Evolutionary conservation across 805 yeast species (phyloP).

Genomic region (Ogataea degrootiae): DNA sequence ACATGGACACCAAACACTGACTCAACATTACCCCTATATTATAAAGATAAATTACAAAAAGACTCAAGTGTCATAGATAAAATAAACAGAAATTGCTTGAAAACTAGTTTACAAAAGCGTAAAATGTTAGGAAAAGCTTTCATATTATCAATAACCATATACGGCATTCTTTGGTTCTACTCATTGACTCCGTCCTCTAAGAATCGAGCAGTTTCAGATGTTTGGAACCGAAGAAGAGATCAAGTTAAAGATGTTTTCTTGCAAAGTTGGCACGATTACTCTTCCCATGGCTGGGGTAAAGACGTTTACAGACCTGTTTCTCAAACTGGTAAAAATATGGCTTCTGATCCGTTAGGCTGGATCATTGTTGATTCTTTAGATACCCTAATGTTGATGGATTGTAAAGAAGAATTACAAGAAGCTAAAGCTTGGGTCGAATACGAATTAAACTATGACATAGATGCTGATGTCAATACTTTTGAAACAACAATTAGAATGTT

Average conservation of each 20-base stretch:
- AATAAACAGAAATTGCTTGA: constrained; percentile 11
- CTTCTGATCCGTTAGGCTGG: constrained; percentile 84
- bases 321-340: constrained; percentile 66
- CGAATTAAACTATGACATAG: constrained; percentile 65
- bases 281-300: constrained; percentile 74
- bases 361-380: constrained; percentile 85
- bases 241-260: constrained; percentile 65
- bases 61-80: constrained; percentile 14
- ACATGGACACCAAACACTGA: constrained; percentile 22
- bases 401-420: constrained; percentile 52
- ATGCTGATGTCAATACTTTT: constrained; percentile 74
- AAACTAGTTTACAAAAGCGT: constrained; percentile 15
- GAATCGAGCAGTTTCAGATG: constrained; percentile 3
- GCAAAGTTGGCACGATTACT: constrained; percentile 75
- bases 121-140: constrained; percentile 41
- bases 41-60: constrained; percentile 42
- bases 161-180: constrained; percentile 33
- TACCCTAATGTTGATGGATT: constrained; percentile 73
- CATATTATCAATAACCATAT: constrained; percentile 36
- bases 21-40: constrained; percentile 43
- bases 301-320: constrained; percentile 74
- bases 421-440: constrained; percentile 74
- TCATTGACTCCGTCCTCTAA: constrained; percentile 10
- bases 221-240: constrained; percentile 47
- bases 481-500: constrained; percentile 95